Evolutionary conservation across 257 asterid species (phyloP).

Genomic region (Ilex asprella): DNA sequence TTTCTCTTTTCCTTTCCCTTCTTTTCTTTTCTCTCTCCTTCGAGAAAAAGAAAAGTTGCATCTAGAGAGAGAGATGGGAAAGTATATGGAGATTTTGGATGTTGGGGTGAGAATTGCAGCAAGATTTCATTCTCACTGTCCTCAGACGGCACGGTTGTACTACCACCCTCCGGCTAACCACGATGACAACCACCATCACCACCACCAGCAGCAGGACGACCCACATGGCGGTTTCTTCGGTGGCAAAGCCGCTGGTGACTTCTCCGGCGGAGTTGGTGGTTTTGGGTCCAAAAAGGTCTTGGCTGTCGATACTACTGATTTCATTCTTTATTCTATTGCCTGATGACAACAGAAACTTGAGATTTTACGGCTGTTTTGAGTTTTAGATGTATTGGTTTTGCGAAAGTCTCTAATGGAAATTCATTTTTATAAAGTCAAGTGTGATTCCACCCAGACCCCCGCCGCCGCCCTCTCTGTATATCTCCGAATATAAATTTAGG

Average conservation of each 20-base stretch:
- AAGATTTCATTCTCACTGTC: constrained; percentile 43
- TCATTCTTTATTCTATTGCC: no score
- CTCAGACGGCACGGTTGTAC: constrained; percentile 35
- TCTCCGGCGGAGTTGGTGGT: background rate
- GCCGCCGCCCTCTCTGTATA: no score
- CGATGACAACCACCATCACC: constrained; percentile 4
- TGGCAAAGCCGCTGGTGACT: constrained; percentile 4
- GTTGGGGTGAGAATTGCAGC: constrained; percentile 31
- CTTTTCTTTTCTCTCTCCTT: background rate
- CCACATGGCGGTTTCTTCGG: constrained; percentile 11
- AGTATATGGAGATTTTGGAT: constrained; percentile 30
- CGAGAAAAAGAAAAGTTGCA: background rate
- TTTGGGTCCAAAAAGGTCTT: constrained; percentile 8
- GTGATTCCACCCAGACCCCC: no score
- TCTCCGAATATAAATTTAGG: no score
- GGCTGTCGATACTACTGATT: no score
- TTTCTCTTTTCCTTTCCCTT: background rate
- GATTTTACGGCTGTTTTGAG: no score
- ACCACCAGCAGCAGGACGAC: background rate
- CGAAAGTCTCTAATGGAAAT: no score
- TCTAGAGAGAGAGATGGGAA: constrained; percentile 15
- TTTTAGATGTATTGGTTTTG: no score
- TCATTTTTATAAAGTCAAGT: no score
- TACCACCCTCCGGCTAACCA: constrained; percentile 37
- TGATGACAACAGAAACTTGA: no score